Evolutionary conservation across 2,329 filamentous ascomycete species (phyloP), one percentile per base, ranked within the genome.

Genomic region (Apiospora arundinis): DNA sequence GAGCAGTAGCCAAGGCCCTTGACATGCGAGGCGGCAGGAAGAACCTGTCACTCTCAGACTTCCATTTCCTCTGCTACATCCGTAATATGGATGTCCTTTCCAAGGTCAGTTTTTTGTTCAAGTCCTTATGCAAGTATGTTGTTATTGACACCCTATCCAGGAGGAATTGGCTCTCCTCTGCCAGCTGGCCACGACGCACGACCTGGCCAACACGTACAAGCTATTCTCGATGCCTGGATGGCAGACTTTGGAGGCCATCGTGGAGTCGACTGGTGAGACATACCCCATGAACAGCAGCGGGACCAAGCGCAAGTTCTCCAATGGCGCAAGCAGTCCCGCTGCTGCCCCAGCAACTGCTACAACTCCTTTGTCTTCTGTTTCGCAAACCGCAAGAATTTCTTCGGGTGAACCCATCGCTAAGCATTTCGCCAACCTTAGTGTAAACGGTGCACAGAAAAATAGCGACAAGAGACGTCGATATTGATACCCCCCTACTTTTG

Each of bases 201-300:
- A 97, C 82, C 88, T 93, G 71, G 90, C 92, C 73, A 93, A 97
- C 76, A 92, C 92, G 73, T 91, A 94, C 80, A 92, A 96, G 80
- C 89, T 99, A 76, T 90, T 95, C 83, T 92, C 94, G 77, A 95
- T 93, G 77, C 89, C 92, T 80, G 96, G 96, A 79, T 99, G 96
- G 96, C 93, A 95, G 82, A 98, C 94, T 72, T 88, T 99, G 80
- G 89, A 95, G 84, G 92, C 93, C 82, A 97, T 99, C 82, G 90
- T 98, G 85, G 91, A 96, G 91, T 93, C 95, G 90, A 95, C 94
- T 89, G 94, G 95, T 97, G 95, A 97, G 93, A 92, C 92, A 90
- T 90, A 92, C 90, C 92, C 91, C 83, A 69, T 28, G 28, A 79
- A 56, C 72, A 69, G 67, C 83, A 69, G 66, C 60, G 77, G 32